Base-by-base conservation (phyloP, 192 early-diverging fungal species). In the Linnemannia elongata region DNA sequence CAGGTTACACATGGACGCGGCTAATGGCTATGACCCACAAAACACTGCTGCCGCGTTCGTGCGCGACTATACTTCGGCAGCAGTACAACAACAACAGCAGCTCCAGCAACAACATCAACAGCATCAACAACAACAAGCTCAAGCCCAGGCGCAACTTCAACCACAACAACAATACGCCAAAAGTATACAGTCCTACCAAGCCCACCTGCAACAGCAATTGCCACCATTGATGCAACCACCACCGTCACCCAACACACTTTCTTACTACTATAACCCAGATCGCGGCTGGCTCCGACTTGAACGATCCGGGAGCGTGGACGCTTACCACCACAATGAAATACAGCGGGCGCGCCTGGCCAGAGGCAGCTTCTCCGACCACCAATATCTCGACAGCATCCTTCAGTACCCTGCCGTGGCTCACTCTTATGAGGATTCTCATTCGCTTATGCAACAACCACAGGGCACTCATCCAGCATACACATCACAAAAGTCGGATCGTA, bases 171-270 rank as follows among this genome's bases (percentile, higher is more conserved):
- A 81, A 39, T 78, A 81, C 36, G 75, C 63, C 15, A 87, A 77
- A 45, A 44, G 70, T 15, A 41, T 78, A 49, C 85, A 87, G 73
- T 52, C 75, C 13, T 81, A 78, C 45, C 85, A 73, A 20, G 35
- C 79, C 7, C 85, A 78, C 38, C 39, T 81, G 1, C 79, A 87
- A 33, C 85, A 81, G 17, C 79, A 88, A 22, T 35, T 83, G 36
- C 89, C 91, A 5, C 85, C 90, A 38, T 87, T 92, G 42, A 92
- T 92, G 91, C 88, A 90, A 18, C 91, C 91, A 38, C 91, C 91
- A n/a, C 90, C 89, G 30, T 91, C 90, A 24, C 91, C 91, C 27
- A 92, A 89, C 71, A 76, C 89, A 13, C 69, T 89, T 1, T 91
- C 88, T 27, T 92, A 92, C 76, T 91, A 89, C 68, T 91, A 89